Evolutionary conservation across 1,284 basidiomycete species (phyloP).

Genomic region (Phylloporus sp.): DNA sequence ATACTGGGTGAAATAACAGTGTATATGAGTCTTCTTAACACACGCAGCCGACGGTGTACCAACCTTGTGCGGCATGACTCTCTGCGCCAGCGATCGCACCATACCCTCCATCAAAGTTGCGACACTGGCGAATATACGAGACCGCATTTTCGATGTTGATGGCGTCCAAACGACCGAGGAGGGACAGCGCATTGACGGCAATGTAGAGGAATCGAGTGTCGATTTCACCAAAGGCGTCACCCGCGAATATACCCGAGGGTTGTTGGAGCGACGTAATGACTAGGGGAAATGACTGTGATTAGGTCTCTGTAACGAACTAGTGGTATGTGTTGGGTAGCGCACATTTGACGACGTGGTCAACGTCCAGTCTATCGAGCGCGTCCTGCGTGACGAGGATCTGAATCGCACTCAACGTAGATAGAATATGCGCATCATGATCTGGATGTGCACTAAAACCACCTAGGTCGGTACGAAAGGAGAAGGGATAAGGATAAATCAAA

Average conservation of each 20-base stretch:
- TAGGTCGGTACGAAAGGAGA: slow-evolving; percentile 34
- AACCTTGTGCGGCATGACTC: slow-evolving; percentile 92
- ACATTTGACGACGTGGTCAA: slow-evolving; percentile 79
- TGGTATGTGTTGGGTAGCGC: slow-evolving; percentile 2
- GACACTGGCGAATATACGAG: slow-evolving; percentile 75
- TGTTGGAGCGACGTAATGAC: slow-evolving; percentile 86
- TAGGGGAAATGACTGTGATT: slow-evolving; percentile 36
- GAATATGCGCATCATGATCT: slow-evolving; percentile 90
- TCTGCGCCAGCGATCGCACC: slow-evolving; percentile 86
- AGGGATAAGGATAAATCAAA: slow-evolving; percentile 1
- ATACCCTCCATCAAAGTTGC: slow-evolving; percentile 97
- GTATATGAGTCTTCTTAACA: neutral
- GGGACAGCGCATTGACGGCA: slow-evolving; percentile 80
- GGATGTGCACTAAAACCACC: slow-evolving; percentile 94
- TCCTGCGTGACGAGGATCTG: slow-evolving; percentile 91
- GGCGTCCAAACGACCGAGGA: slow-evolving; percentile 73
- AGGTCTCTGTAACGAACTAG: neutral
- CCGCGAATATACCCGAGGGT: slow-evolving; percentile 87
- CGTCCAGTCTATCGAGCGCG: slow-evolving; percentile 74
- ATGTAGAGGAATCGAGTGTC: slow-evolving; percentile 95
- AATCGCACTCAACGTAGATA: slow-evolving; percentile 87
- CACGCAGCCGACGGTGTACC: slow-evolving; percentile 16
- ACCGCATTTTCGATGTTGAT: slow-evolving; percentile 71
- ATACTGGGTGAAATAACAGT: slow-evolving; percentile 58
- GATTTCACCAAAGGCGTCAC: slow-evolving; percentile 88